Evolutionary conservation across 768 basidiomycete species (phyloP), one percentile per base, ranked within the genome.

Genomic region (Boletellus sp.): DNA sequence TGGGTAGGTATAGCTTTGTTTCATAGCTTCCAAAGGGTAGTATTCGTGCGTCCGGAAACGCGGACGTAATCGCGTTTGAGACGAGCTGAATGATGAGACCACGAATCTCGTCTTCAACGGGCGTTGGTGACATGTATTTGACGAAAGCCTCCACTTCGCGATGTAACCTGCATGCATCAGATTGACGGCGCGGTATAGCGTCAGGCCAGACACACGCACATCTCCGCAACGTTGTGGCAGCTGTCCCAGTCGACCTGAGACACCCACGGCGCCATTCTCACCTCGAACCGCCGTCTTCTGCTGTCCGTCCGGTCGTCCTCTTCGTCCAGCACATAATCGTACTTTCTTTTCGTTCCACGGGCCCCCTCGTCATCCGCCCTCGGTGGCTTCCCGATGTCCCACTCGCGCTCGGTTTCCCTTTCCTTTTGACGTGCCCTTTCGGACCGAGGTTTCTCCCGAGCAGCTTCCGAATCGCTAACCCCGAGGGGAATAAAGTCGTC

Each of bases 1-100:
- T 73, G 4, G 96, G 95, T 19, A 98, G 78, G 66, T 98, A 99
- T 13, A 98, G 73, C 61, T 92, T 91, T 6, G 95, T 98, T 63
- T 89, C 84, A 66, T 85, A 95, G 63, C 88, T 92, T 19, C 96
- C 96, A 66, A 98, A 99, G 1, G 94, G 88, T 50, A 79, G 70
- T 3, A 97, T 85, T 31, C 76, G 70, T 9, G 93, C 92, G 59
- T 94, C 91, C 0, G 84, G 79, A 71, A 90, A 96, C 10, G 73
- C 64, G n/a, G 68, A 59, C 6, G 70, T 71, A 41, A 98, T 76
- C 2, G 84, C 82, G 16, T 75, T 74, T 0, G 83, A 76, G 49
- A 98, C 87, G 32, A 83, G 74, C 19, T 76, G 65, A 17, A 97
- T 83, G 8, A 88, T 74, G 32, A 87, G 77, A 16, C 83, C 74